Evolutionary conservation across 768 basidiomycete species (phyloP).

Genomic region (Epithele typhae): DNA sequence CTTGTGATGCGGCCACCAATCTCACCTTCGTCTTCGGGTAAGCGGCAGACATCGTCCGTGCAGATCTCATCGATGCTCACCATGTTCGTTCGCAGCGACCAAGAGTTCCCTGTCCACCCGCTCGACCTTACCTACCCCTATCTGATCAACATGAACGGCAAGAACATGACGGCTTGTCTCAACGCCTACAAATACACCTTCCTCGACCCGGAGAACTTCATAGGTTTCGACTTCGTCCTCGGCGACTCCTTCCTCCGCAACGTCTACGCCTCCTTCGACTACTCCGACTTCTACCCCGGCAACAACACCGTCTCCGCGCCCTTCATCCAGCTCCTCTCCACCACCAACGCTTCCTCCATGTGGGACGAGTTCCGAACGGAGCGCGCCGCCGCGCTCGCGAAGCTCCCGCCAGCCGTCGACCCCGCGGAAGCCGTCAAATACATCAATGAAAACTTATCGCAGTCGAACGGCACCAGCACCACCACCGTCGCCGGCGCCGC

Average conservation of each 20-base stretch:
- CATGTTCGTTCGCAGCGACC: slow-evolving; percentile 32
- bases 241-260: slow-evolving; percentile 33
- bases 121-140: slow-evolving; percentile 25
- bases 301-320: slow-evolving; percentile 21
- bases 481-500: not conserved
- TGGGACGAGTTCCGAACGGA: slow-evolving; percentile 23
- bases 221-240: slow-evolving; percentile 26
- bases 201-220: slow-evolving; percentile 11
- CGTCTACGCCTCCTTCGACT: slow-evolving; percentile 29
- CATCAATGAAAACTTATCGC: not conserved
- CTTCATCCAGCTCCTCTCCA: slow-evolving; percentile 30
- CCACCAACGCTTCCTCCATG: slow-evolving; percentile 18
- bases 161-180: slow-evolving; percentile 24
- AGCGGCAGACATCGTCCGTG: not conserved
- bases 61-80: no score
- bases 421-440: not conserved
- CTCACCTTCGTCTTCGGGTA: slow-evolving; percentile 29
- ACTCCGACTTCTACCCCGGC: slow-evolving; percentile 13
- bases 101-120: slow-evolving; percentile 29
- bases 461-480: not conserved
- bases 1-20: slow-evolving; percentile 25
- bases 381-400: slow-evolving; percentile 14
- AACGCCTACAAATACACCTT: slow-evolving; percentile 24
- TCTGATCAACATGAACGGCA: slow-evolving; percentile 17
- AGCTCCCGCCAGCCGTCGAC: slow-evolving; percentile 1